phyloP scores from a whole-genome alignment of 257 asterid genomes.

The Solanum neorickii region DNA sequence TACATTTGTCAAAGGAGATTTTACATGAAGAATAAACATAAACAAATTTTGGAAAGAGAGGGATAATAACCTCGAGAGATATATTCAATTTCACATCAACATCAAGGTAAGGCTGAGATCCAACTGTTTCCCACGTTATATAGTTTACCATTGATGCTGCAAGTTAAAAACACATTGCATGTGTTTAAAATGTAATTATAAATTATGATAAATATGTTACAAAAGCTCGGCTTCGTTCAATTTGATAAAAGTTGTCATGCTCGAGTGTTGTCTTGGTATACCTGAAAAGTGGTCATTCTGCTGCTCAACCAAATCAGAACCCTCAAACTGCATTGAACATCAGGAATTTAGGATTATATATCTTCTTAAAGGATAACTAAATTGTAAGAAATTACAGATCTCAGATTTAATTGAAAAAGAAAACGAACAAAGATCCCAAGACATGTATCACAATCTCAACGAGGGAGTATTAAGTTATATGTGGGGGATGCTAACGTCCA shows the following conservation, averaged over 20 bases:
- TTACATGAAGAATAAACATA: background rate
- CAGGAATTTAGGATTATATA: background rate
- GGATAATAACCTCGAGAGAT: constrained; percentile 28
- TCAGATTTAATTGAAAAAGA: background rate
- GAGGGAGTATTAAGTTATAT: background rate
- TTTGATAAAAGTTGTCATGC: background rate
- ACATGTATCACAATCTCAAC: background rate
- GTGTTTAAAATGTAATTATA: background rate
- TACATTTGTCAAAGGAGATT: background rate
- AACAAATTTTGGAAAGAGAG: background rate
- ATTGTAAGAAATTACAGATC: background rate
- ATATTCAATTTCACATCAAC: constrained; percentile 47
- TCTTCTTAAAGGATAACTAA: background rate
- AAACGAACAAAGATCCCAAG: background rate
- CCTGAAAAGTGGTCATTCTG: constrained; percentile 79
- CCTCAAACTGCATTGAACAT: constrained; percentile 52
- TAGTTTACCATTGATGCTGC: constrained; percentile 75
- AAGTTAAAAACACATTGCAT: constrained; percentile 3
- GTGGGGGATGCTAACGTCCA: background rate
- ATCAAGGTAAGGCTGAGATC: constrained; percentile 37
- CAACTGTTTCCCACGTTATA: constrained; percentile 60
- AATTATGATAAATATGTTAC: background rate
- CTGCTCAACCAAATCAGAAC: constrained; percentile 55
- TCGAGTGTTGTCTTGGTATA: background rate
- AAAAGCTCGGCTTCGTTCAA: background rate